A percentile compares a stretch with the other conserved stretches of the same genome.
phyloP scores from a whole-genome alignment of 441 rosid species.

The Lepidium campestre region DNA sequence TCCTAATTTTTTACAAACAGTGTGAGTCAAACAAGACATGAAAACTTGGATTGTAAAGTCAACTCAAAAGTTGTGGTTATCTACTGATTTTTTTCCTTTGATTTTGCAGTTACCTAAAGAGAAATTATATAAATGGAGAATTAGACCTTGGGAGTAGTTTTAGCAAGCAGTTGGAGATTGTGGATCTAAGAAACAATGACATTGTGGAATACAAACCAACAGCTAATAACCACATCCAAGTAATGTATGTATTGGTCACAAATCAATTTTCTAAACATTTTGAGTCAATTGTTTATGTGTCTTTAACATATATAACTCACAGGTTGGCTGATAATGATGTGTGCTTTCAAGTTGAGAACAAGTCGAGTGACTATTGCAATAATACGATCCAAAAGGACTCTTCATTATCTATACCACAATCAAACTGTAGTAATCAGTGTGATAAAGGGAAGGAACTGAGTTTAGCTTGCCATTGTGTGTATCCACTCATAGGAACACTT shows the following conservation, averaged over 20 bases:
- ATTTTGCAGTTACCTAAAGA: conserved; percentile 39
- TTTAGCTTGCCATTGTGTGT: conserved; percentile 43
- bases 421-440: conserved; percentile 10
- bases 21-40: conserved; percentile 38
- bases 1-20: conserved; percentile 42
- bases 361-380: conserved; percentile 18
- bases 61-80: neutral
- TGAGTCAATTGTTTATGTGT: neutral
- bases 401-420: conserved; percentile 9
- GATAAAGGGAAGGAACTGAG: conserved; percentile 31
- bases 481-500: conserved; percentile 56
- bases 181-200: conserved; percentile 47
- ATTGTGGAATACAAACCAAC: conserved; percentile 24
- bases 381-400: conserved; percentile 14
- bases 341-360: conserved; percentile 35
- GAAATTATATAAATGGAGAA: conserved; percentile 43
- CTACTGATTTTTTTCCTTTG: neutral
- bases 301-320: neutral
- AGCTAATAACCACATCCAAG: conserved; percentile 6
- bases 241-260: conserved; percentile 39
- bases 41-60: neutral
- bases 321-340: conserved; percentile 53
- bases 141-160: conserved; percentile 42
- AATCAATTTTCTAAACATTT: neutral
- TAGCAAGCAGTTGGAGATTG: conserved; percentile 37